A percentile compares a stretch with the other conserved stretches of the same genome.
Evolutionary conservation across 106 monocot genomes (phyloP).

Genomic region (Dioscorea dumetorum): DNA sequence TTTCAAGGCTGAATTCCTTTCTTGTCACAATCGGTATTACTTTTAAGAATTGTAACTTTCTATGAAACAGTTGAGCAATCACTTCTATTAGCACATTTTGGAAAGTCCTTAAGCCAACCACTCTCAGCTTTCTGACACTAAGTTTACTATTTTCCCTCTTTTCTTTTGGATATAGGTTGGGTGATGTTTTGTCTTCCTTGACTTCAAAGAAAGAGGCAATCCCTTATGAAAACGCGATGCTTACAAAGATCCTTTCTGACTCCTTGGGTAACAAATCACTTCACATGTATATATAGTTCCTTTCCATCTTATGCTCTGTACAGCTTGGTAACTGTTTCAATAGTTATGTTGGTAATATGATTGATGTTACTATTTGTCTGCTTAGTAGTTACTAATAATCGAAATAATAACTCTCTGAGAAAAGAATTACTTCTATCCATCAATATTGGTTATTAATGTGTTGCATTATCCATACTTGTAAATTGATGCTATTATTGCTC

Average conservation of each 20-base stretch:
- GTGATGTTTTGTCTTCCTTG: constrained; percentile 87
- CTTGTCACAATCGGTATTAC: too few species aligned
- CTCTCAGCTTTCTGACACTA: neutral
- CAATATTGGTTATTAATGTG: too few species aligned
- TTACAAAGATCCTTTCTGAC: constrained; percentile 78
- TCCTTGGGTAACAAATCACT: constrained; percentile 57
- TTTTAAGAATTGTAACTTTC: too few species aligned
- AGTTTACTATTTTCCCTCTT: neutral
- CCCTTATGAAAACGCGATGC: constrained; percentile 79
- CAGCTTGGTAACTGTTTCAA: neutral
- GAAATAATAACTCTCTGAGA: too few species aligned
- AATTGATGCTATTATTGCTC: too few species aligned
- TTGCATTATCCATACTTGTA: too few species aligned
- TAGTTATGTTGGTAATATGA: too few species aligned
- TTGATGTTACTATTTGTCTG: too few species aligned
- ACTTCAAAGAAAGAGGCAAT: constrained; percentile 73
- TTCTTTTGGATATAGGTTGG: constrained; percentile 46
- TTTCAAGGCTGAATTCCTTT: neutral
- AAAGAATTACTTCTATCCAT: too few species aligned
- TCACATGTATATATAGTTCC: neutral
- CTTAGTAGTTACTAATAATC: too few species aligned
- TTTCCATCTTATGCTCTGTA: neutral
- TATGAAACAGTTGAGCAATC: too few species aligned
- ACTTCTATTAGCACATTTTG: too few species aligned
- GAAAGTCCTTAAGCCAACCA: neutral